phyloP scores from a whole-genome alignment of 768 basidiomycete species.

The Lactarius sp. region DNA sequence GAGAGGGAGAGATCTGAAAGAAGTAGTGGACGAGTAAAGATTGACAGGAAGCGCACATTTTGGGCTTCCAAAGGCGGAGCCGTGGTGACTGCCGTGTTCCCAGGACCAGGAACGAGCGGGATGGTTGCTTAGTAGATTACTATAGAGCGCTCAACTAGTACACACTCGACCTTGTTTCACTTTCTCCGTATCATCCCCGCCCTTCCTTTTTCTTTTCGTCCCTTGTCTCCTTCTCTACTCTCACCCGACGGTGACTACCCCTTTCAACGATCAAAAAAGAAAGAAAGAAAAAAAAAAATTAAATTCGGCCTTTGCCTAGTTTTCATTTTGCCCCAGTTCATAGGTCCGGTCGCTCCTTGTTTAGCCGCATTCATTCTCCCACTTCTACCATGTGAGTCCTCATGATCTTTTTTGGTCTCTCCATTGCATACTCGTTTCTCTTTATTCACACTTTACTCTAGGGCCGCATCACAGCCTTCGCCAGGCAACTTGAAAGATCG shows the following conservation, averaged over 20 bases:
- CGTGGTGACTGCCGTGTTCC: background rate
- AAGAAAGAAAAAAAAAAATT: background rate
- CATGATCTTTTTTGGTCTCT: background rate
- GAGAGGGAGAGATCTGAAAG: constrained; percentile 23
- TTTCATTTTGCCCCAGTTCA: background rate
- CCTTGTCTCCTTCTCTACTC: constrained; percentile 8
- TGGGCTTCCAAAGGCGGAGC: constrained; percentile 50
- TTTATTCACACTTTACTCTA: background rate
- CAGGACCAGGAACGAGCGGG: too few species aligned
- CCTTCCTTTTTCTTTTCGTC: constrained; percentile 6
- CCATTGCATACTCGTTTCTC: background rate
- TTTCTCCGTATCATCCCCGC: background rate
- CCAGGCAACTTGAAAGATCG: constrained; percentile 68
- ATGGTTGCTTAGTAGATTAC: too few species aligned
- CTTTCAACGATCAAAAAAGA: background rate
- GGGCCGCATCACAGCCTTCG: constrained; percentile 26
- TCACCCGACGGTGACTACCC: background rate
- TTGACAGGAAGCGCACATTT: constrained; percentile 44
- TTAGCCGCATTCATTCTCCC: constrained; percentile 6
- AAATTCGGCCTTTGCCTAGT: background rate
- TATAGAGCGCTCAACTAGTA: too few species aligned
- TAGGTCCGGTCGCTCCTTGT: constrained; percentile 20
- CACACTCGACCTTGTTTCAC: background rate
- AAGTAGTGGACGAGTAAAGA: constrained; percentile 27
- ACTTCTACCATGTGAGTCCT: constrained; percentile 19